Conservation (phyloP, 73 alveolate species). For the Effrenium voratum region DNA sequence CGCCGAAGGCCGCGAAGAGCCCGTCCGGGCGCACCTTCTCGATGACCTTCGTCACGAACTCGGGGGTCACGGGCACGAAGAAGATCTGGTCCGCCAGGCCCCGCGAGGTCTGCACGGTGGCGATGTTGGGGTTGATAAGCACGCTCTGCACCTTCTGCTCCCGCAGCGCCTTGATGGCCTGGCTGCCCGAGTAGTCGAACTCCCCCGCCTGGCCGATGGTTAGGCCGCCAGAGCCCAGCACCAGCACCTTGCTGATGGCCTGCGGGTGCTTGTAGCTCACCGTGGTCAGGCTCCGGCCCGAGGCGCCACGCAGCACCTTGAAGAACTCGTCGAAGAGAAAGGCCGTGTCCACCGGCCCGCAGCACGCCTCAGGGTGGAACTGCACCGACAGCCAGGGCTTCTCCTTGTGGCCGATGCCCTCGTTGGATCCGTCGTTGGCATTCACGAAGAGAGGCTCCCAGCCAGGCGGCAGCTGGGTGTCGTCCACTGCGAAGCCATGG, state of each 20-base stretch:
- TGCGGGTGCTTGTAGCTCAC: constrained; percentile 51
- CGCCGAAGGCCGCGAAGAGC: constrained; percentile 84
- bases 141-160: constrained; percentile 25
- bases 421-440: constrained; percentile 94
- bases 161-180: constrained; percentile 79
- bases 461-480: constrained; percentile 37
- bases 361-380: constrained; percentile 93
- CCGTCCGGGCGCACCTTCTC: constrained; percentile 90
- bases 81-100: constrained; percentile 91
- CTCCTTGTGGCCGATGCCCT: constrained; percentile 91
- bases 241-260: constrained; percentile 43
- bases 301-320: constrained; percentile 51
- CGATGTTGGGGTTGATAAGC: constrained; percentile 92
- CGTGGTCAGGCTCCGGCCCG: constrained; percentile 56
- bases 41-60: constrained; percentile 74
- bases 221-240: constrained; percentile 92
- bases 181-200: constrained; percentile 94
- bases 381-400: constrained; percentile 93
- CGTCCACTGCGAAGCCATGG: constrained; percentile 94
- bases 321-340: constrained; percentile 91
- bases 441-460: constrained; percentile 78
- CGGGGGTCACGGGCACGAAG: constrained; percentile 92
- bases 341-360: constrained; percentile 92
- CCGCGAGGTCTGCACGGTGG: constrained; percentile 90
- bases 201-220: constrained; percentile 94